Evolutionary conservation across 208 protist species (phyloP).

Genomic region (Crithidia sp.): DNA sequence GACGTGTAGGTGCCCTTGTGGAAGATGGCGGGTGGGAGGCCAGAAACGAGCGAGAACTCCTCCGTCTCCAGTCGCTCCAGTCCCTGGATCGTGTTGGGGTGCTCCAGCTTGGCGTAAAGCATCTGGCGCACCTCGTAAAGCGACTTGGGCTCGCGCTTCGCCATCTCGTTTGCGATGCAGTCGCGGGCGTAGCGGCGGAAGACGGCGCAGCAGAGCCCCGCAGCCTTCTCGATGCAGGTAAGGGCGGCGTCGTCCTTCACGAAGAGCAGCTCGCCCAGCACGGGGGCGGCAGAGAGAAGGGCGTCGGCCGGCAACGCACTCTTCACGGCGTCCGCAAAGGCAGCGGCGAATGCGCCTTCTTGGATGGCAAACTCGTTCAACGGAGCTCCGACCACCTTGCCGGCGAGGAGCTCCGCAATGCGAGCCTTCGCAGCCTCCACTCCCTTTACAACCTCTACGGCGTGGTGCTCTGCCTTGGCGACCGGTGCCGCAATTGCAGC

Average conservation of each 20-base stretch:
- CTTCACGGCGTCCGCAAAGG: slow-evolving; percentile 41
- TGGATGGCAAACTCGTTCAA: slow-evolving; percentile 80
- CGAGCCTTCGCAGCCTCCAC: slow-evolving; percentile 19
- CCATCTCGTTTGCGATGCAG: slow-evolving; percentile 61
- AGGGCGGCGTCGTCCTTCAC: slow-evolving; percentile 80
- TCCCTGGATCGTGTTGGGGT: slow-evolving; percentile 73
- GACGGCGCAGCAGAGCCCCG: slow-evolving; percentile 75
- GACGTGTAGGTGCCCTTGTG: slow-evolving; percentile 71
- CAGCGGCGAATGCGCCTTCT: slow-evolving; percentile 65
- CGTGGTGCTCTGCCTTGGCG: slow-evolving; percentile 18
- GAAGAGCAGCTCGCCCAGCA: slow-evolving; percentile 83
- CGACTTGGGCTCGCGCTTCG: slow-evolving; percentile 49
- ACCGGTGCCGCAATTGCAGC: slow-evolving; percentile 25
- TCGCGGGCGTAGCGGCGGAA: slow-evolving; percentile 77
- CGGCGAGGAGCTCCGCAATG: slow-evolving; percentile 35
- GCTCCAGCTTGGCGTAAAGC: slow-evolving; percentile 67
- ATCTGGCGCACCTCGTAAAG: slow-evolving; percentile 71
- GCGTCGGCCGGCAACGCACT: slow-evolving; percentile 25
- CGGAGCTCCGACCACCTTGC: slow-evolving; percentile 52
- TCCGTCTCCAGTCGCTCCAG: slow-evolving; percentile 66
- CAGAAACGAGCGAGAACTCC: slow-evolving; percentile 70
- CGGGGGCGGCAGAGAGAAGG: slow-evolving; percentile 62
- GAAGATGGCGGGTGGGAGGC: slow-evolving; percentile 75
- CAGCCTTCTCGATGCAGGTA: slow-evolving; percentile 69
- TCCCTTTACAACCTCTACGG: slow-evolving; percentile 12